Conservation (phyloP, 257 asterid species). For the Sherardia arvensis region DNA sequence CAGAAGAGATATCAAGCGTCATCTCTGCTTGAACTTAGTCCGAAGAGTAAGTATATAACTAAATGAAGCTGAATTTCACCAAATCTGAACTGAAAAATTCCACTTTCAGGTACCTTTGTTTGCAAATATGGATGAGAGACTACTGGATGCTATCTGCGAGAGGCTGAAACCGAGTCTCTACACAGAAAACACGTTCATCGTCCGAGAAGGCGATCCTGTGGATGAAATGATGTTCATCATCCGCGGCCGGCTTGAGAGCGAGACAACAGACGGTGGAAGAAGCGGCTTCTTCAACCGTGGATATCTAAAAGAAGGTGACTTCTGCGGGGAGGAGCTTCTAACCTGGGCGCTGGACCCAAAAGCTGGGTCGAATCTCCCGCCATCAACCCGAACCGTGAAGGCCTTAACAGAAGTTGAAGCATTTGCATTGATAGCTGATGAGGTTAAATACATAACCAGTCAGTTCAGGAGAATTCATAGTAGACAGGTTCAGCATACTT, state of each 20-base stretch:
- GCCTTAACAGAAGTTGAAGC: constrained; percentile 95
- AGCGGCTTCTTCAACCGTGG: constrained; percentile 94
- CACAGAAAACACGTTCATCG: constrained; percentile 67
- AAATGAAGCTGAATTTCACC: no score
- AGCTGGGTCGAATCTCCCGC: constrained; percentile 73
- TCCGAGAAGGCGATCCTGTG: constrained; percentile 95
- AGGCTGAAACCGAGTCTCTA: constrained; percentile 87
- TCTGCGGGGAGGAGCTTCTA: constrained; percentile 96
- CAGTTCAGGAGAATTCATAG: constrained; percentile 90
- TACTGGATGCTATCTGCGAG: constrained; percentile 94
- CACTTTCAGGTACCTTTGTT: constrained; percentile 86
- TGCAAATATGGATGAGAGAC: constrained; percentile 92
- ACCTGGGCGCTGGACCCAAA: constrained; percentile 98
- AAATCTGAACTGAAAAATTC: no score
- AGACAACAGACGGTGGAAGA: constrained; percentile 96
- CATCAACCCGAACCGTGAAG: constrained; percentile 86
- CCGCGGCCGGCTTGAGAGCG: constrained; percentile 90
- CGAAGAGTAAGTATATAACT: constrained; percentile 56
- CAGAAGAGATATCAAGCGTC: constrained; percentile 84
- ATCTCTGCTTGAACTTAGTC: constrained; percentile 81
- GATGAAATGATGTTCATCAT: constrained; percentile 89
- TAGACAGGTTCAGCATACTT: constrained; percentile 93
- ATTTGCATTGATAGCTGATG: constrained; percentile 84
- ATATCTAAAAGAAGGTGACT: constrained; percentile 64
- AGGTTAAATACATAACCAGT: constrained; percentile 71